These are phyloP conservation scores for Pythium sp. DNA, from an alignment of 352 stramenopile genomes.

Conservation along the genomic window DNA sequence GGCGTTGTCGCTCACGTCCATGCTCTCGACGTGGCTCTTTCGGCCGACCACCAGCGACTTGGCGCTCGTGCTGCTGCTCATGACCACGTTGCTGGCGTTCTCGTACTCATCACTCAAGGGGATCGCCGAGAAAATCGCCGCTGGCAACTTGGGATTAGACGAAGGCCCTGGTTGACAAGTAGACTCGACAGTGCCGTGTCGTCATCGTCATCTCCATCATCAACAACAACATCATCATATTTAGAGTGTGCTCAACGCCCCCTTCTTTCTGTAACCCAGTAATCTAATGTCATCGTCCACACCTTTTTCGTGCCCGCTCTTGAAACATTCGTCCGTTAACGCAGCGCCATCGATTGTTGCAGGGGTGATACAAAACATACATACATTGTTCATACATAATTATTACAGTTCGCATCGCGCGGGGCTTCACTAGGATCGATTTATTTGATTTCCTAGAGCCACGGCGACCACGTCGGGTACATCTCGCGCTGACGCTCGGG, in stretches of 20 bases:
- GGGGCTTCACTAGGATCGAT: no score
- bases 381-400: conserved; percentile 5
- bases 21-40: conserved; percentile 65
- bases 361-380: background rate
- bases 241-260: background rate
- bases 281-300: conserved; percentile 7
- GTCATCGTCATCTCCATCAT: background rate
- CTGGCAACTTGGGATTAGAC: conserved; percentile 1
- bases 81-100: conserved; percentile 54
- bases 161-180: conserved; percentile 1
- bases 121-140: conserved; percentile 22
- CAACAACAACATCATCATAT: conserved; percentile 8
- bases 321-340: background rate
- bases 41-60: conserved; percentile 48
- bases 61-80: conserved; percentile 58
- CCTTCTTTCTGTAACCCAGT: conserved; percentile 10
- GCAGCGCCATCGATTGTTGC: background rate
- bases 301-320: background rate
- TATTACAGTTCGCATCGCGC: background rate
- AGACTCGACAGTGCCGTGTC: background rate
- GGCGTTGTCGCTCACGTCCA: conserved; percentile 48
- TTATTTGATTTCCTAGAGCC: conserved; percentile 46
- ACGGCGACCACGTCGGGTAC: conserved; percentile 86
- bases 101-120: conserved; percentile 47
- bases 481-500: conserved; percentile 81